Conservation (phyloP, 306 rosid species). For the Rubus idaeus region DNA sequence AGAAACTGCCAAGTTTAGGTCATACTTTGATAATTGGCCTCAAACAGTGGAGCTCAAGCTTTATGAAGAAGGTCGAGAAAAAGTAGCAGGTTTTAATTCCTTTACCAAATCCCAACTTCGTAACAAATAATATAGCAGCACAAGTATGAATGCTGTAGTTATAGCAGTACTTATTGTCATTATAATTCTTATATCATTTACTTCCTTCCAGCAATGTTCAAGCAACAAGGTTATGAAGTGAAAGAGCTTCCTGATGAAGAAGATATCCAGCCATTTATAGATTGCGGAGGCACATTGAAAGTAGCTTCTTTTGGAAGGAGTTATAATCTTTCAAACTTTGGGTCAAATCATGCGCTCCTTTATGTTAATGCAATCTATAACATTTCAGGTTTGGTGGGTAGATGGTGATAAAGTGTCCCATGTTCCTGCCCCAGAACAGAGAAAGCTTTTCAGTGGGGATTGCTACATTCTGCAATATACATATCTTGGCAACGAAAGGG, state of each 20-base stretch:
- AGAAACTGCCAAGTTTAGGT: conserved; percentile 67
- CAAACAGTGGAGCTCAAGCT: conserved; percentile 65
- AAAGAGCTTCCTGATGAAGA: conserved; percentile 85
- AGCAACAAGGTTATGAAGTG: conserved; percentile 96
- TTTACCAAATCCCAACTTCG: conserved; percentile 22
- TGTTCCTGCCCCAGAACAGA: conserved; percentile 58
- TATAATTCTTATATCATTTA: conserved; percentile 18
- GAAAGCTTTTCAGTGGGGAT: conserved; percentile 75
- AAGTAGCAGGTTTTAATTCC: conserved; percentile 84
- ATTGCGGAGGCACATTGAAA: conserved; percentile 67
- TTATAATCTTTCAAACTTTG: not conserved
- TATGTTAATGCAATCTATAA: conserved; percentile 24
- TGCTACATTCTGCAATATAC: conserved; percentile 79
- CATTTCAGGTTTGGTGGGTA: conserved; percentile 81
- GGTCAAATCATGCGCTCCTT: conserved; percentile 11
- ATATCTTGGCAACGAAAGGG: conserved; percentile 69
- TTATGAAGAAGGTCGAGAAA: conserved; percentile 92
- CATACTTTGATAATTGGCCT: conserved; percentile 77
- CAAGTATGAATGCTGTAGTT: not conserved
- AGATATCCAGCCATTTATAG: conserved; percentile 57
- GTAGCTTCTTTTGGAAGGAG: conserved; percentile 45
- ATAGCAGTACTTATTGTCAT: conserved; percentile 5
- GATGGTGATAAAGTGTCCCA: conserved; percentile 61
- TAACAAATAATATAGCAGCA: conserved; percentile 2
- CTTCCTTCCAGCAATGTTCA: conserved; percentile 75